Evolutionary conservation across 2,329 filamentous ascomycete genomes (phyloP).

Genomic region (Sporothrix dimorphospora): DNA sequence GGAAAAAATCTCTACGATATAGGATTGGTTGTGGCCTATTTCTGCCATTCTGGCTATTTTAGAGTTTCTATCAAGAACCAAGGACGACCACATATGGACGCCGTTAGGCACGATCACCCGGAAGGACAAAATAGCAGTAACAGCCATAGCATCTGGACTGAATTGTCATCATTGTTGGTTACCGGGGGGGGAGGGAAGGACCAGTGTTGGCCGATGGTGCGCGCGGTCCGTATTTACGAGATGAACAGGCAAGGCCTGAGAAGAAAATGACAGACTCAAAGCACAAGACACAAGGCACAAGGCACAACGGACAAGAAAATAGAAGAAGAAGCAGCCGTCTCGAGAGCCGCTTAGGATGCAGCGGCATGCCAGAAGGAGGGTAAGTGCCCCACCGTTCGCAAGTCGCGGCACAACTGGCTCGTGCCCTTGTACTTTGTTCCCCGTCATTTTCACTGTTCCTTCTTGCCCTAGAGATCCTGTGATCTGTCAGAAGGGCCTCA

Average conservation of each 20-base stretch:
- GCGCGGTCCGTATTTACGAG: background rate
- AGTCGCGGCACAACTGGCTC: background rate
- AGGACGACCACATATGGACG: background rate
- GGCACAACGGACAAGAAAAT: background rate
- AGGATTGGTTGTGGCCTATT: background rate
- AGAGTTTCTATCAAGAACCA: background rate
- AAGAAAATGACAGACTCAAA: background rate
- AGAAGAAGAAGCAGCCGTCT: background rate
- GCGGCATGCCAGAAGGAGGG: background rate
- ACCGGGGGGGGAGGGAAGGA: background rate
- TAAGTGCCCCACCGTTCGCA: slow-evolving; percentile 12
- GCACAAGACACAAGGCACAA: no score
- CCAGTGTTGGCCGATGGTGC: background rate
- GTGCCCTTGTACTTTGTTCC: background rate
- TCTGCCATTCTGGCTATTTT: slow-evolving; percentile 17
- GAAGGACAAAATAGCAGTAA: background rate
- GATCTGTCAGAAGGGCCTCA: slow-evolving; percentile 23
- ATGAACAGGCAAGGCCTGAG: background rate
- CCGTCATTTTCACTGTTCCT: background rate
- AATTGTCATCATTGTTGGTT: background rate
- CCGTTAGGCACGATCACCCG: background rate
- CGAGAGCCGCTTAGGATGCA: slow-evolving; percentile 4
- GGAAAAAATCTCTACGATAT: background rate
- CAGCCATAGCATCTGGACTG: background rate
- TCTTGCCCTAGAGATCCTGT: background rate